These are phyloP conservation scores for Sugiyamaella neomexicana DNA, from an alignment of 1,139 yeast genomes.

Conservation along the genomic window DNA sequence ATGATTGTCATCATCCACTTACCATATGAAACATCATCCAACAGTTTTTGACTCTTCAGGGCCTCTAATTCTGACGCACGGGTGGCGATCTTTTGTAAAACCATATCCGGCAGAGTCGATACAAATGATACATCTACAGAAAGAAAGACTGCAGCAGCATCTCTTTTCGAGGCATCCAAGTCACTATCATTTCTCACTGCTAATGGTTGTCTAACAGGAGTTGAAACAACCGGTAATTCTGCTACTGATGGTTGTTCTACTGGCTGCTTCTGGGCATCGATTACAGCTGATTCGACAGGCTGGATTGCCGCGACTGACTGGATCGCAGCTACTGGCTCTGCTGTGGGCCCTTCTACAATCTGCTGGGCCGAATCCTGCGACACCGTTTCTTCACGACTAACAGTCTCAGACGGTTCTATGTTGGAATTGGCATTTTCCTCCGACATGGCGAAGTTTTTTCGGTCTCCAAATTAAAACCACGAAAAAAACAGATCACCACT, in stretches of 20 bases:
- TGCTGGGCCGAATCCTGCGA: no score
- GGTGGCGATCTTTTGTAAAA: conserved; percentile 42
- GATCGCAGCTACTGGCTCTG: not conserved
- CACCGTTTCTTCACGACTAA: not conserved
- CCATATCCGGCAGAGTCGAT: conserved; percentile 30
- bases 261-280: not conserved
- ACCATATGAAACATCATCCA: conserved; percentile 47
- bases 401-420: not conserved
- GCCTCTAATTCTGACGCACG: conserved; percentile 53
- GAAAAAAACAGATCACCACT: not conserved
- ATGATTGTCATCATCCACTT: conserved; percentile 19
- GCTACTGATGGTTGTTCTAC: not conserved
- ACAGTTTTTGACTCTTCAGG: conserved; percentile 52
- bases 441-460: conserved; percentile 3
- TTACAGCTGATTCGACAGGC: no score
- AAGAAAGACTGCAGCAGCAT: conserved; percentile 39
- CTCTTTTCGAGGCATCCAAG: conserved; percentile 3
- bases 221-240: not conserved
- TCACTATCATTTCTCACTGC: not conserved
- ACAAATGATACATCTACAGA: conserved; percentile 29
- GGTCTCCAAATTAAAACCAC: not conserved
- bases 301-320: not conserved
- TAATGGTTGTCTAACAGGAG: conserved; percentile 12
- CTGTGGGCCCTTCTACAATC: not conserved
- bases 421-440: conserved; percentile 5